phyloP scores from a whole-genome alignment of 768 basidiomycete species.

The Nidularia pulvinata region DNA sequence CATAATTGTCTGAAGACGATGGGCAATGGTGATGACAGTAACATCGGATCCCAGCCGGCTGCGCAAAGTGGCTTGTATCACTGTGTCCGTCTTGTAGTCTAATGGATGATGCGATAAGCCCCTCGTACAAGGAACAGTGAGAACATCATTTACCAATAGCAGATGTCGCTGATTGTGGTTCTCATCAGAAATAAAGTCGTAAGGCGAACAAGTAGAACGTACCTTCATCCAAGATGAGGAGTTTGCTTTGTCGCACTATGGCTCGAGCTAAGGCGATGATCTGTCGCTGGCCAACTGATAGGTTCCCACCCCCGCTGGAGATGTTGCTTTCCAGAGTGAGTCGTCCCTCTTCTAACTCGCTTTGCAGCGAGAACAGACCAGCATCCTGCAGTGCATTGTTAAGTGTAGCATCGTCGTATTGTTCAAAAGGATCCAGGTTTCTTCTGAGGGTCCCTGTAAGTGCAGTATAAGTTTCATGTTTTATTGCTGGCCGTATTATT shows the following conservation, averaged over 20 bases:
- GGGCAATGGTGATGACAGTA: conserved; percentile 62
- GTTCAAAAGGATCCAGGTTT: conserved; percentile 59
- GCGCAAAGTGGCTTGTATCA: conserved; percentile 69
- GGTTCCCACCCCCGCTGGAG: conserved; percentile 54
- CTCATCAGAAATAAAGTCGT: conserved; percentile 49
- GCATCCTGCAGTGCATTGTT: conserved; percentile 30
- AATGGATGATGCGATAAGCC: background rate
- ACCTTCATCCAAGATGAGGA: conserved; percentile 63
- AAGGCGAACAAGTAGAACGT: conserved; percentile 29
- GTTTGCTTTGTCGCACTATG: conserved; percentile 49
- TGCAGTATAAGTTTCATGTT: background rate
- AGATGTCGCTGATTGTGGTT: conserved; percentile 28
- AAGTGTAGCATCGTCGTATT: conserved; percentile 40
- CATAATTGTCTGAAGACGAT: conserved; percentile 58
- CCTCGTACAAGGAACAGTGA: conserved; percentile 16
- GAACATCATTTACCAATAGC: conserved; percentile 31
- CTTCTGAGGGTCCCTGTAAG: conserved; percentile 45
- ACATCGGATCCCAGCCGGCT: conserved; percentile 56
- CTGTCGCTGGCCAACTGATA: conserved; percentile 72
- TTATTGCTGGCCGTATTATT: background rate
- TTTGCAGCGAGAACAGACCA: conserved; percentile 26
- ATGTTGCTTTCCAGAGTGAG: conserved; percentile 39
- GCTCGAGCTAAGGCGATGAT: conserved; percentile 62
- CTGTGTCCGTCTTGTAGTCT: conserved; percentile 60
- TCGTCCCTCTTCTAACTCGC: conserved; percentile 44